Evolutionary conservation across 2,329 filamentous ascomycete genomes (phyloP), one percentile per base, ranked within the genome.

Genomic region (Penicillium sp.): DNA sequence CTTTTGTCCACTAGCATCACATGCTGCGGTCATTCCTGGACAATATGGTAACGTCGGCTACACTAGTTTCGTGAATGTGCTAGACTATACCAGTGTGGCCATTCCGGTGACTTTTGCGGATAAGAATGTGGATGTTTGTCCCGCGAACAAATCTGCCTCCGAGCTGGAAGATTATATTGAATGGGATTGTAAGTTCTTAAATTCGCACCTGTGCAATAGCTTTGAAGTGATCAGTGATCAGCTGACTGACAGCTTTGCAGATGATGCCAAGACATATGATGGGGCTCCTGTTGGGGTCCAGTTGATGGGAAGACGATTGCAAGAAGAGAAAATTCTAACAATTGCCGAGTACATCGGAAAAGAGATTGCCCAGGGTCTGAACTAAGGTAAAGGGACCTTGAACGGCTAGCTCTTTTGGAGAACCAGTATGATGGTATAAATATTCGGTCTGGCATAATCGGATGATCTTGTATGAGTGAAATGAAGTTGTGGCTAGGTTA

Each of bases 51-150:
- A 80, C 61, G 73, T 78, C 55, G 80, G 75, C 45, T 82, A 81
- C 57, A 74, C 72, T 1, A 63, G 64, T 1, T 78, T 75, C 13
- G 75, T 85, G 45, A 88, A 87, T 61, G 48, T 84, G 19, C 62
- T 86, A 19, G 84, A 87, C 64, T 87, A 87, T 56, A 83, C 80
- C 1, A 75, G 74, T 31, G 78, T 80, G 0, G 77, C 82, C 1
- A 75, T 88, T 19, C 85, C 85, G 0, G 81, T 87, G 1, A 85
- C 83, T 0, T 77, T 69, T 44, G 82, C 79, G 0, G 78, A 86
- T 55, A 81, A 82, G 64, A 66, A 52, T 0, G 50, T 85, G 4
- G 85, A 87, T 65, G 63, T 71, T 14, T 71, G 79, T 37, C 33
- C 62, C 3, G 67, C 62, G 0, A 52, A 62, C 25, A 80, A 77